Base-by-base conservation (phyloP, 2,329 filamentous ascomycete species). In the Cladophialophora chaetospira region DNA sequence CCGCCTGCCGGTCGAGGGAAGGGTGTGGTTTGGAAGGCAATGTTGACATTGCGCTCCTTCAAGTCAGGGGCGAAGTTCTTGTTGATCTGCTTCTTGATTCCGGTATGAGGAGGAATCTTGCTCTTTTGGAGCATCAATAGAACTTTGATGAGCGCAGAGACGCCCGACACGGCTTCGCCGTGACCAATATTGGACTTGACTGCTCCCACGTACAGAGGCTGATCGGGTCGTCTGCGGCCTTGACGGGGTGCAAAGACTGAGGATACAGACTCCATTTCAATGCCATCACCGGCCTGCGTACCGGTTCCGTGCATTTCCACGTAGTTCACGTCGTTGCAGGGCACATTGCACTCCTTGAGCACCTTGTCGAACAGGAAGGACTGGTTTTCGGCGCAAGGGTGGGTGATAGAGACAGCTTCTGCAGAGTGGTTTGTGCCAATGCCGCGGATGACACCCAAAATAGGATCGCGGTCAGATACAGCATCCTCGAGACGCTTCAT, bases 401-500 rank as follows among this genome's bases (percentile, higher is more conserved):
- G 71, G 1, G 75, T 77, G 57, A 77, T 77, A 2, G 73, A 76
- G 2, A 71, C 66, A 1, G 75, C 67, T 42, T 69, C 72, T 28
- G 60, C 61, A 1, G 88, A 92, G 72, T 94, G 89, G 71, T 94
- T 95, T 46, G 89, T 94, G 3, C 85, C 82, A 1, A 86, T 83
- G 25, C 85, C 88, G 1, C 88, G 77, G 46, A 96, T 88, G 62
- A 89, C 85, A 13, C 85, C 89, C n/a, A 92, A 79, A 36, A 79
- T 75, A 0, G 71, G 71, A 52, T 94, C 90, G 58, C 88, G 86
- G 66, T 94, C 89, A 0, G 83, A 82, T 49, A 88, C 71, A 1
- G 90, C 90, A 71, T 93, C 89, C 52, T 90, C 86, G 1, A 92
- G 82, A 29, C 89, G 81, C 78, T 95, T 95, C 45, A 94, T 75